Percentiles rank a stretch among this genome's conserved stretches.
Evolutionary conservation across 768 basidiomycete species (phyloP).

Genomic region (Naganishia friedmannii): DNA sequence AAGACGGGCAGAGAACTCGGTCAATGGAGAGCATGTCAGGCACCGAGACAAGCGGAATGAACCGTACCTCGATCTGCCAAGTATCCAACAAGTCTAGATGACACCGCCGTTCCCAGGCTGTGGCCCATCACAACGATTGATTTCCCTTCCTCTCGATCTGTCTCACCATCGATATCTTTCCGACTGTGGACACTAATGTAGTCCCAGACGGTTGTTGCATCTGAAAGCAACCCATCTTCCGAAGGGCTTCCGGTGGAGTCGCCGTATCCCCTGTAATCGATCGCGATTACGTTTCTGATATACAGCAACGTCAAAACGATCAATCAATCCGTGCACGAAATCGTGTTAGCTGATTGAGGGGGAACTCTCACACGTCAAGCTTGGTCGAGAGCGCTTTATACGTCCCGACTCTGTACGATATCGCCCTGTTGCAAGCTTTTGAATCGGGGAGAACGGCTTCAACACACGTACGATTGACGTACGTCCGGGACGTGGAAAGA

Average conservation of each 20-base stretch:
- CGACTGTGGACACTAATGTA: conserved; percentile 58
- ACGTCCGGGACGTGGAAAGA: too few relatives aligned
- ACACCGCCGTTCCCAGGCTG: conserved; percentile 82
- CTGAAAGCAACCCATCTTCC: conserved; percentile 65
- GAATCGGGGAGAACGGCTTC: background rate
- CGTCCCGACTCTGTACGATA: conserved; percentile 56
- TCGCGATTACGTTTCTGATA: conserved; percentile 70
- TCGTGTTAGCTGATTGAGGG: background rate
- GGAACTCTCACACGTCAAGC: conserved; percentile 40
- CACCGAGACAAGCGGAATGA: background rate
- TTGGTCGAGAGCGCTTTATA: conserved; percentile 63
- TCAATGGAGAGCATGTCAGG: background rate
- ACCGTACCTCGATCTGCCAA: conserved; percentile 54
- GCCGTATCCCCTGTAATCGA: conserved; percentile 89
- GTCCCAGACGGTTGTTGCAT: conserved; percentile 76
- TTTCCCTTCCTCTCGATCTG: conserved; percentile 54
- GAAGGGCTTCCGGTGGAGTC: conserved; percentile 78
- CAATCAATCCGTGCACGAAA: too few relatives aligned
- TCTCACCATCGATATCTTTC: background rate
- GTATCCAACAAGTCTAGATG: conserved; percentile 53
- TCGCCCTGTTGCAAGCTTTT: conserved; percentile 1
- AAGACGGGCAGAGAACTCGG: background rate
- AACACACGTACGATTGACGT: background rate
- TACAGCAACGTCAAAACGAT: background rate
- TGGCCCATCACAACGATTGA: conserved; percentile 77